Evolutionary conservation across 176 grass and related monocot species (phyloP), one percentile per base, ranked within the genome.

Genomic region (Avena sativa): DNA sequence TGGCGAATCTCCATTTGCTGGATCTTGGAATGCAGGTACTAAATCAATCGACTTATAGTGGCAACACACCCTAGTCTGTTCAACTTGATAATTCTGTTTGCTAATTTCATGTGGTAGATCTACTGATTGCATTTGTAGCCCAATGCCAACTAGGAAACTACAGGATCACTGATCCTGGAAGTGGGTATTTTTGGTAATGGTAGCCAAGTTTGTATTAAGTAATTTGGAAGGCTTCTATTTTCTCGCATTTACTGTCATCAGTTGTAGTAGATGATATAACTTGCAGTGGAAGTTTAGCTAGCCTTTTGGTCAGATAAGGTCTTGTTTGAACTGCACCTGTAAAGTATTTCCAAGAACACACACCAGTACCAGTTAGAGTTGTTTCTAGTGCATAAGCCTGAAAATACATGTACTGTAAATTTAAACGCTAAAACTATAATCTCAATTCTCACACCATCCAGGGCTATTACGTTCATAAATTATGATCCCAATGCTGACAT

Each of bases 21-120:
- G 97, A 99, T 94, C 97, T 99, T 17, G 93, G 89, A 71, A 99
- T 99, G 97, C 97, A 99, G 92, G 97, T 96, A 56, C 26, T 53
- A 16, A 50, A 86, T 53, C 44, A 68, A 50, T 80, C 0, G 0
- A 43, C 47, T 85, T 75, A n/a, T 28, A 57, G 12, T 20, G 40
- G 16, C 26, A 58, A 1, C 15, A 57, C 21, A 50, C 28, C 55
- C 50, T 68, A 68, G 20, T 38, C 17, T 59, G 49, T 5, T 50
- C 5, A 62, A 76, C 68, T 71, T 46, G 60, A 70, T 86, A 28
- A 46, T 61, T 56, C 3, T 73, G 78, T 79, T 26, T 81, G 12
- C 20, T 72, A 69, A 15, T 59, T 21, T 58, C 76, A 10, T 44
- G 9, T 34, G 15, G 15, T 71, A 71, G 79, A 64, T 51, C 50